Evolutionary conservation across 257 asterid genomes (phyloP), one percentile per base, ranked within the genome.

Genomic region (Lavandula angustifolia): DNA sequence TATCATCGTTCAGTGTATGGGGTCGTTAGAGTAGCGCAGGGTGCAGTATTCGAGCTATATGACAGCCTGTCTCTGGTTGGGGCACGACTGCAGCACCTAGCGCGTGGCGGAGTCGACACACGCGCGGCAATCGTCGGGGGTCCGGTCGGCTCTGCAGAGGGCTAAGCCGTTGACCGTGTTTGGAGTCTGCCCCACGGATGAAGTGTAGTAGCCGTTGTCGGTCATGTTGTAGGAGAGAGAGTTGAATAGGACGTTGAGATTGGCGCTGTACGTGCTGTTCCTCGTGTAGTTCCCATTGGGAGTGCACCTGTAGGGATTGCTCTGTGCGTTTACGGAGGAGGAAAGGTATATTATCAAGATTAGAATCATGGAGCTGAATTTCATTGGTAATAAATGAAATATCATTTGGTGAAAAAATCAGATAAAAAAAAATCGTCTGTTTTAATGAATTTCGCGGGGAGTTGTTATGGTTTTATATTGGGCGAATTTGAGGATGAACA

Each of bases 61-160:
- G 10, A 29, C 41, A 5, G 72, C 79, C 44, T 75, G 72, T 18
- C 44, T 63, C 34, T 22, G 49, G n/a, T 50, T 41, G 1, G 72
- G 75, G 75, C 79, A 75, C 1, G 9, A 9, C 2, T 7, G 53
- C 0, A 43, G 54, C 0, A 74, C 32, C 3, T 54, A 47, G 16
- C 33, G 49, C 37, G 75, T 6, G 49, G 71, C 60, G 12, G 54
- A 33, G 1, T 16, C 60, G 41, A 69, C 57, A 7, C 79, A 74
- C 3, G 6, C 12, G 37, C 75, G 65, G 7, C 79, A 74, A 65
- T 63, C 65, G 1, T 29, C 35, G n/a, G 55, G 62, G 54, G 55
- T 47, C 22, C 2, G 47, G 27, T 74, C 75, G 64, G 51, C 70
- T 34, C 79, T 27, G 67, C 79, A 77, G 46, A 77, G 76, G 38